phyloP scores from a whole-genome alignment of 169 alveolate species.

The Eimeria acervulina region DNA sequence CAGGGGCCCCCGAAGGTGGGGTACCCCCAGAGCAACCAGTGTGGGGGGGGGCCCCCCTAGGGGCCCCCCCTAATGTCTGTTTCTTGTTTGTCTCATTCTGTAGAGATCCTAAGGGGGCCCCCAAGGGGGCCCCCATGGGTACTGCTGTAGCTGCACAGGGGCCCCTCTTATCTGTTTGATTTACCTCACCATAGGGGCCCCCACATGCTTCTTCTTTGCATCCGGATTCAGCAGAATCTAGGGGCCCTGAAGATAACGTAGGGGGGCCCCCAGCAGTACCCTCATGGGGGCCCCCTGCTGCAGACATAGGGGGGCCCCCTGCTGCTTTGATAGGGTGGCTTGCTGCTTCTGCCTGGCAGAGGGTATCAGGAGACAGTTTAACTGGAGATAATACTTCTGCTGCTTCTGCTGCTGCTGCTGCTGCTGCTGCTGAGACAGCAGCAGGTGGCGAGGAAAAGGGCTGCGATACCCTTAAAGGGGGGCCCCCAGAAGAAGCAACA shows the following conservation, averaged over 20 bases:
- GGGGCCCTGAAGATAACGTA: not conserved
- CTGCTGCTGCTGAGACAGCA: too few species aligned
- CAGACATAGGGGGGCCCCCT: not conserved
- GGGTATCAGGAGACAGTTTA: too few species aligned
- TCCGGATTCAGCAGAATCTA: too few species aligned
- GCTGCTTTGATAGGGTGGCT: too few species aligned
- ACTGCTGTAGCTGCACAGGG: not conserved
- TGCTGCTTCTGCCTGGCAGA: too few species aligned
- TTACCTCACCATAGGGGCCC: not conserved
- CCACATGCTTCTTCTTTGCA: not conserved
- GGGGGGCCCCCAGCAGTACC: not conserved
- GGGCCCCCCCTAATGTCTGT: not conserved
- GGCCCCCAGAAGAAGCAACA: too few species aligned
- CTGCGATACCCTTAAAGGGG: too few species aligned
- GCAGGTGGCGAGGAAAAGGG: too few species aligned
- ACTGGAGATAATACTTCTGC: too few species aligned
- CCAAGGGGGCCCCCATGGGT: not conserved
- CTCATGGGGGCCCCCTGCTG: not conserved
- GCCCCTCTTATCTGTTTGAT: not conserved
- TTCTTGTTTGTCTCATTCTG: not conserved
- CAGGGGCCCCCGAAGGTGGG: not conserved
- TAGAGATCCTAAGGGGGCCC: constrained; percentile 9
- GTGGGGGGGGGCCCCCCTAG: not conserved
- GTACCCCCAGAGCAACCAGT: not conserved
- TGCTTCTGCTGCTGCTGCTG: too few species aligned